phyloP scores from a whole-genome alignment of 106 monocot species.

The Cymbidium sinense region DNA sequence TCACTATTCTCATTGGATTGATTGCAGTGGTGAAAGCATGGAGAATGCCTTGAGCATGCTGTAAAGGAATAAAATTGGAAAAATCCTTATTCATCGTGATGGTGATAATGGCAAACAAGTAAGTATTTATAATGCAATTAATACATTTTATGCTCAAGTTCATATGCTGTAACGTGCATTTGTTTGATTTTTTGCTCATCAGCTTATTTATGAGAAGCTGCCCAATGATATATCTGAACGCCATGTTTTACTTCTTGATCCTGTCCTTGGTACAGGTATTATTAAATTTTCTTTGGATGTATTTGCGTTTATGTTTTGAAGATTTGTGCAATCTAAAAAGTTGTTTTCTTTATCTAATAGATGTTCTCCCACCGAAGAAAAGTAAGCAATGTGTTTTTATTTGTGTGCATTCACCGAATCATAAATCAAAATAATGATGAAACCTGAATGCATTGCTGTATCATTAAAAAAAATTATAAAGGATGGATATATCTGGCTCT shows the following conservation, averaged over 20 bases:
- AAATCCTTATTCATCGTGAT: constrained; percentile 93
- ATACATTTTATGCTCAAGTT: background rate
- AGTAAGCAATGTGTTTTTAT: background rate
- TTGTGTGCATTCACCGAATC: background rate
- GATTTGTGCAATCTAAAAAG: background rate
- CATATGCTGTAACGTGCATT: background rate
- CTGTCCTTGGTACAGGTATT: constrained; percentile 91
- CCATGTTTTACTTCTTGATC: constrained; percentile 94
- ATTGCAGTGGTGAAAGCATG: constrained; percentile 94
- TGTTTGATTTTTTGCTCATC: constrained; percentile 3
- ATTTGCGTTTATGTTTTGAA: background rate
- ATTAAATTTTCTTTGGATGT: background rate
- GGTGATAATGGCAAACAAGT: constrained; percentile 95
- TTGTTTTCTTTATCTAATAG: background rate
- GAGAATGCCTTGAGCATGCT: constrained; percentile 98
- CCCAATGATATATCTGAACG: constrained; percentile 90
- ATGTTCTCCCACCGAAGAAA: background rate
- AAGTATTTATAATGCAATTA: background rate
- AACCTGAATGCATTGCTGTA: too few relatives aligned
- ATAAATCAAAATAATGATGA: too few relatives aligned
- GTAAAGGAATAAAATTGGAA: constrained; percentile 96
- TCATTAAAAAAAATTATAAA: too few relatives aligned
- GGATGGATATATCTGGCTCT: too few relatives aligned
- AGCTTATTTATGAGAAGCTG: constrained; percentile 95
- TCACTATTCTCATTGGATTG: background rate